A percentile compares a stretch with the other conserved stretches of the same genome.
Evolutionary conservation across 768 basidiomycete genomes (phyloP).

Genomic region (Suillus lakei): DNA sequence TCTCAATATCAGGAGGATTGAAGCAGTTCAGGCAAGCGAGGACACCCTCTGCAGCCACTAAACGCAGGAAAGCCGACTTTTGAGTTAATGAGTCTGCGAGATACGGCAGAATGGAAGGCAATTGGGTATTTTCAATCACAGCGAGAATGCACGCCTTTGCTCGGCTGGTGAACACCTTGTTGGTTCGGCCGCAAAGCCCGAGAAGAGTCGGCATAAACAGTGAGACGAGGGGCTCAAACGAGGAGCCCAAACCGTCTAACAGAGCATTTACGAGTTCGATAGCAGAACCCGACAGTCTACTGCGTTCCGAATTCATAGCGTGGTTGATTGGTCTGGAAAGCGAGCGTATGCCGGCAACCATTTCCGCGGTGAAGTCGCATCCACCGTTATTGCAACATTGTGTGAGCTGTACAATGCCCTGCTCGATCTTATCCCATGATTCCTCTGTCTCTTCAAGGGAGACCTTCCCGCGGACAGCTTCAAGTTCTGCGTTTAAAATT

Average conservation of each 20-base stretch:
- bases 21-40: conserved; percentile 72
- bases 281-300: conserved; percentile 68
- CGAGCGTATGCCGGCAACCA: conserved; percentile 55
- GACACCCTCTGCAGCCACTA: conserved; percentile 68
- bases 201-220: conserved; percentile 73
- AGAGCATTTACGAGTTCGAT: conserved; percentile 63
- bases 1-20: conserved; percentile 81
- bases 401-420: conserved; percentile 51
- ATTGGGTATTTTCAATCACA: conserved; percentile 71
- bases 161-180: conserved; percentile 76
- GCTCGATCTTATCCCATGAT: conserved; percentile 73
- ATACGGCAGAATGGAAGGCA: conserved; percentile 64
- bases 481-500: conserved; percentile 44
- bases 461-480: conserved; percentile 45
- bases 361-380: conserved; percentile 53
- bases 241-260: conserved; percentile 57
- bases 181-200: conserved; percentile 69
- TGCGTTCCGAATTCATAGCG: conserved; percentile 75
- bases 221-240: conserved; percentile 71
- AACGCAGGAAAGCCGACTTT: conserved; percentile 67
- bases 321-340: conserved; percentile 57
- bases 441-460: conserved; percentile 73
- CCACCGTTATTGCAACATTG: conserved; percentile 56
- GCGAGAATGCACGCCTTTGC: conserved; percentile 61
- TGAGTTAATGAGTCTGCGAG: conserved; percentile 63